Evolutionary conservation across 805 yeast species (phyloP), one percentile per base, ranked within the genome.

Genomic region (Nakazawaea wickerhamii): DNA sequence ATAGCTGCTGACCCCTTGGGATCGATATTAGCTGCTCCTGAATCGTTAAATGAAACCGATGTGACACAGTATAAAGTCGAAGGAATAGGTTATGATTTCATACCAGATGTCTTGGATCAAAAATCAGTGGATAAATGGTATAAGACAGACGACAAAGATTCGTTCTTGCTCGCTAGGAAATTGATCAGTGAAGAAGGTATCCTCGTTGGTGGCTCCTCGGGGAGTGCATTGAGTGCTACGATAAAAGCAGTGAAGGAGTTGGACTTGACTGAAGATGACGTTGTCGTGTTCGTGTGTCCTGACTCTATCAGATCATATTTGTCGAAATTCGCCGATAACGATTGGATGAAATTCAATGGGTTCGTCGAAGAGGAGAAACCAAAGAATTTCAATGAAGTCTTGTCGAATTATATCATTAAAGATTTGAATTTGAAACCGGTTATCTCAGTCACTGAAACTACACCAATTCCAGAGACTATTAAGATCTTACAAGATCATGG

Each of bases 21-120:
- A 25, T 87, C 95, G 38, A 84, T 86, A 53, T 73, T 86, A 52
- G 95, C 95, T 25, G 70, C 70, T 40, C 95, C 95, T 27, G 91
- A 79, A 58, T 57, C 78, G 5, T 70, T 87, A 57, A 86, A 86
- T 62, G 58, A 70, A 23, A 61, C 79, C 22, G 67, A 64, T 35
- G 54, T 61, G 18, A 83, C 73, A 36, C 59, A 71, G 8, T 86
- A 86, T 64, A 74, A 84, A 57, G 95, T 87, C 38, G 95, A 86
- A 66, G 95, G 95, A 63, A 86, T 86, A 51, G 95, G 95, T 51
- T 86, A 86, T 61, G 95, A 86, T 65, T 86, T 86, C 58, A 69
- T 86, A 48, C 95, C 95, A 39, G 84, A 84, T 41, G 95, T 84
- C 17, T 72, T 86, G 59, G 69, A 81, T 55, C 75, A 93, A 63